A percentile compares a stretch with the other conserved stretches of the same genome.
Evolutionary conservation across 495 filamentous ascomycete genomes (phyloP).

Genomic region (Aspergillus biplanus): DNA sequence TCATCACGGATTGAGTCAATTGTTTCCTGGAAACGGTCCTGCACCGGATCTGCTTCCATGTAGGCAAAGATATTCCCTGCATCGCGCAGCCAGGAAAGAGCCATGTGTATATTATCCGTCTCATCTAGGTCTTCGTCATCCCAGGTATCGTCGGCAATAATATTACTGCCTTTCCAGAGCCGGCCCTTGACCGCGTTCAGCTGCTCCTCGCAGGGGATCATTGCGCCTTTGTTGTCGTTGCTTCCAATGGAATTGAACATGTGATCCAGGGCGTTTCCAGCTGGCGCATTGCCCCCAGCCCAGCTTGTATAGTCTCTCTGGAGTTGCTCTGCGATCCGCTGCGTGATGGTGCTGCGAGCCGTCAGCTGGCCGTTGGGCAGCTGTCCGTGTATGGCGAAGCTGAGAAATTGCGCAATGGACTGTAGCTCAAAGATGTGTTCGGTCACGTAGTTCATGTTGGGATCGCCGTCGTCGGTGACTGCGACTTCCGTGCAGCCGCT

Average conservation of each 20-base stretch:
- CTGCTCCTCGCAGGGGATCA: background rate
- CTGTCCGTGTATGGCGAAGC: background rate
- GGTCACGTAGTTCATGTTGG: background rate
- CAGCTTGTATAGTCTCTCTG: background rate
- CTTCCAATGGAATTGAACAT: background rate
- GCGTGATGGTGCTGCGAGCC: background rate
- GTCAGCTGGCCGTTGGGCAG: background rate
- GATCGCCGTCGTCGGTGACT: background rate
- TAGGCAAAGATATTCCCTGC: background rate
- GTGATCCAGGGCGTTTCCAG: background rate
- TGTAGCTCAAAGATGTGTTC: background rate
- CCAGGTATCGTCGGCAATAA: background rate
- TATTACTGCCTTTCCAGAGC: background rate
- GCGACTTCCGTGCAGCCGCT: background rate
- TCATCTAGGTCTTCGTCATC: background rate
- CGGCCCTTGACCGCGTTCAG: background rate
- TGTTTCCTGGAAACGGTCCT: background rate
- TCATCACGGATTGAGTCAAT: background rate
- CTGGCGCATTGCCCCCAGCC: background rate
- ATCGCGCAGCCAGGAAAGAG: background rate
- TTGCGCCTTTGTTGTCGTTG: background rate
- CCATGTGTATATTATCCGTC: background rate
- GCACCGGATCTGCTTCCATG: background rate
- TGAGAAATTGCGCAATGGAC: background rate
- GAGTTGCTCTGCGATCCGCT: background rate